Conservation (phyloP, 495 filamentous ascomycete species). For the Echria macrotheca region DNA sequence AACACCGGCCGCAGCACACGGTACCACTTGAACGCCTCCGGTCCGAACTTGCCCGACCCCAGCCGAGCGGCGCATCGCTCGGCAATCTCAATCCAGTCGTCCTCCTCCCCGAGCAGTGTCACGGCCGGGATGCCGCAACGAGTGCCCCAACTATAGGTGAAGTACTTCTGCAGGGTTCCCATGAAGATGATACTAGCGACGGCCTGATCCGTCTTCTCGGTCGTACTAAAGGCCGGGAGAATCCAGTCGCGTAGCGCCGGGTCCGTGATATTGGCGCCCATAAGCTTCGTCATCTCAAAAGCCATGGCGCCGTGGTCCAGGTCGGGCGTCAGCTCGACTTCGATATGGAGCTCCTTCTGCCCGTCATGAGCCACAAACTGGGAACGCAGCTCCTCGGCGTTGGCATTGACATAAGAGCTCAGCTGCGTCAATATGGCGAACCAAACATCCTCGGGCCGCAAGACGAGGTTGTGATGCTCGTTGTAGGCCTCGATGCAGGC, state of each 20-base stretch:
- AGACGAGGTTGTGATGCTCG: constrained; percentile 47
- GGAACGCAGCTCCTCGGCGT: constrained; percentile 40
- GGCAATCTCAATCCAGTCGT: constrained; percentile 35
- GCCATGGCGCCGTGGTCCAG: constrained; percentile 37
- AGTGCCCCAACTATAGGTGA: constrained; percentile 34
- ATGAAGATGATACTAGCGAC: constrained; percentile 42
- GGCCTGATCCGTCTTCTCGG: constrained; percentile 34
- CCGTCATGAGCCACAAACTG: constrained; percentile 40
- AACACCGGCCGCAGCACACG: constrained; percentile 28
- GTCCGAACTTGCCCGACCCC: constrained; percentile 24
- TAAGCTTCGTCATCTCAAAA: constrained; percentile 32
- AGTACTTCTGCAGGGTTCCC: constrained; percentile 44
- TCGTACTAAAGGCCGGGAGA: constrained; percentile 43
- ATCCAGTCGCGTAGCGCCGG: constrained; percentile 35
- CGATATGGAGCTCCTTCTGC: constrained; percentile 41
- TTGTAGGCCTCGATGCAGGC: constrained; percentile 47
- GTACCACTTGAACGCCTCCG: constrained; percentile 28
- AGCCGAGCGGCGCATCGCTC: constrained; percentile 25
- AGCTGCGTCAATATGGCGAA: constrained; percentile 53
- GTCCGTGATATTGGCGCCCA: constrained; percentile 33
- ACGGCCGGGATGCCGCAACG: constrained; percentile 40
- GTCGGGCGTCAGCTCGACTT: constrained; percentile 23
- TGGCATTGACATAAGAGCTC: constrained; percentile 44
- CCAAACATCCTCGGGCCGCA: constrained; percentile 61
- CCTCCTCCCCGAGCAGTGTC: constrained; percentile 33